Evolutionary conservation across 2,329 filamentous ascomycete species (phyloP).

Genomic region (Aspergillus fructus): DNA sequence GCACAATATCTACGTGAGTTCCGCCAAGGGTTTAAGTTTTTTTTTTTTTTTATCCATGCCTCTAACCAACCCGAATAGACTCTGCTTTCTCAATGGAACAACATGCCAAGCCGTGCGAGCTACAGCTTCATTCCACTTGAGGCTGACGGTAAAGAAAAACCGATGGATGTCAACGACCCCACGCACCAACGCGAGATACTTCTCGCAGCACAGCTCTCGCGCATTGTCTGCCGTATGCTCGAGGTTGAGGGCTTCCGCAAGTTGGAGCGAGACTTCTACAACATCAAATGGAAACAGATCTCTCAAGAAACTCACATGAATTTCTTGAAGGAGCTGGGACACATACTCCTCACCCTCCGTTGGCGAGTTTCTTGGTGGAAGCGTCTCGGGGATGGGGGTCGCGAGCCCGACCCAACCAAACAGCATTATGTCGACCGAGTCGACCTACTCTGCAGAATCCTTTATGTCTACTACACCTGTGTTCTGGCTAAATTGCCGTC

Average conservation of each 20-base stretch:
- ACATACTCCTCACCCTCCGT: constrained; percentile 43
- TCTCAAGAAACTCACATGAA: constrained; percentile 43
- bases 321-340: constrained; percentile 41
- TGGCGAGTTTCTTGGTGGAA: constrained; percentile 49
- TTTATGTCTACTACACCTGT: constrained; percentile 49
- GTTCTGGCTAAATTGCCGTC: constrained; percentile 43
- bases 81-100: constrained; percentile 45
- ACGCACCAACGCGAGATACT: constrained; percentile 41
- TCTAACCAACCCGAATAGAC: constrained; percentile 24
- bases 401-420: constrained; percentile 35
- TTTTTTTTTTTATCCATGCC: background rate
- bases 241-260: constrained; percentile 47
- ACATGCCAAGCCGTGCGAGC: constrained; percentile 47
- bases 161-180: constrained; percentile 39
- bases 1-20: constrained; percentile 42
- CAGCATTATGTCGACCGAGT: constrained; percentile 43
- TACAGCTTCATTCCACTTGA: constrained; percentile 42
- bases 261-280: constrained; percentile 46
- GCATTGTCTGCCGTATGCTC: constrained; percentile 47
- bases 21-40: background rate
- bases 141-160: constrained; percentile 29
- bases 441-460: constrained; percentile 42
- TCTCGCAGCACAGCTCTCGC: constrained; percentile 45
- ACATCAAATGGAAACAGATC: constrained; percentile 47
- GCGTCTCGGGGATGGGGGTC: constrained; percentile 40